Base-by-base conservation (phyloP, 805 yeast genomes). In the Barnettozyma populi region DNA sequence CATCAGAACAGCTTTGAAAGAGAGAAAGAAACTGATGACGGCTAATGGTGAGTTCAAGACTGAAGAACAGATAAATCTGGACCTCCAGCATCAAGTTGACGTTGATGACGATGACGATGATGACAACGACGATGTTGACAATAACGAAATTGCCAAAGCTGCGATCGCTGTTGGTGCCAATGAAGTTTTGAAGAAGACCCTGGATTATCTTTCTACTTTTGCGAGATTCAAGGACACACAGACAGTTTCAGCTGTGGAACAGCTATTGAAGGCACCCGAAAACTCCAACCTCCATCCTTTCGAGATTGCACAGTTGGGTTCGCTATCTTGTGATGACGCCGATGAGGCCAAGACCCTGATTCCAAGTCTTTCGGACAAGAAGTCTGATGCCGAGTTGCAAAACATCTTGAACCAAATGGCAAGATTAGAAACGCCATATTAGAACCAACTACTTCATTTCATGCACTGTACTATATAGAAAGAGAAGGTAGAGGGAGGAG, bases 321-420 rank as follows among this genome's bases (percentile, higher is more conserved):
- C 95, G 4, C 74, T 92, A 52, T 86, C 94, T 27, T 90, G 97
- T 68, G 99, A 92, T 62, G 97, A 92, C 53, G 90, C 95, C 6
- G 99, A 87, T 62, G 99, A 94, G 71, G 98, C 98, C 34, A 88
- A 88, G 68, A 87, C 97, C 16, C 74, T 94, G 60, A 84, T 94
- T 49, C 97, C 99, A 41, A 86, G 96, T 66, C 74, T 94, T 61
- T 76, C 79, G 21, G 80, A 76, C 51, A 90, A 90, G 66, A 89
- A 86, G 45, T 78, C 86, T 9, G 95, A 90, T 55, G 86, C 86
- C 38, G 97, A 90, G 61, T 70, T 94, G 50, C 96, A 90, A 65
- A 82, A 87, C 42, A 76, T 92, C 48, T 73, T 94, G 56, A 95
- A 90, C 56, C 97, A 94, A 70, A 74, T 92, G 61, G 80, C 95